Percentiles rank a stretch among this genome's conserved stretches.
Conservation (phyloP, 208 protist genomes). For the Hexamita inflata region DNA sequence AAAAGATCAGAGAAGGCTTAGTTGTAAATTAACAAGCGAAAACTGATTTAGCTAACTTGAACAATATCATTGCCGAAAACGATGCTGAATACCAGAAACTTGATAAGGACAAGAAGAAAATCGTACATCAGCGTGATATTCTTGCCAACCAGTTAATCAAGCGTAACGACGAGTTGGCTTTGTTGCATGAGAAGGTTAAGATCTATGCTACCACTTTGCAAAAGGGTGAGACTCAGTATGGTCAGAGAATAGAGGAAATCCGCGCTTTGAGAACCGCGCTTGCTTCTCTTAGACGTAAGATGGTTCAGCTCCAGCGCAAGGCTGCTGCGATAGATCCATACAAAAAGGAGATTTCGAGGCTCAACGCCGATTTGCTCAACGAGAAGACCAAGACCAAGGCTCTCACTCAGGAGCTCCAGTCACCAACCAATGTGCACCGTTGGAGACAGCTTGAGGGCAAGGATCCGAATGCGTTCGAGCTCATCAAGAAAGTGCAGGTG, state of each 20-base stretch:
- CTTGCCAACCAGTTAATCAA: constrained; percentile 71
- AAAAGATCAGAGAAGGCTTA: constrained; percentile 50
- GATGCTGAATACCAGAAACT: constrained; percentile 66
- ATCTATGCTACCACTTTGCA: constrained; percentile 73
- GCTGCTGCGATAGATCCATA: constrained; percentile 64
- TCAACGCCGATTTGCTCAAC: constrained; percentile 68
- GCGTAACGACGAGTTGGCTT: constrained; percentile 80
- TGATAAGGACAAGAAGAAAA: constrained; percentile 64
- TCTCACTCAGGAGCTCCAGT: constrained; percentile 79
- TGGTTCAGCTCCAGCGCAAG: constrained; percentile 59
- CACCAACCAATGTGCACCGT: constrained; percentile 85
- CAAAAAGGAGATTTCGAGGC: constrained; percentile 59
- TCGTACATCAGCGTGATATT: constrained; percentile 82
- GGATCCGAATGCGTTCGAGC: constrained; percentile 72
- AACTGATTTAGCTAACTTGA: constrained; percentile 66
- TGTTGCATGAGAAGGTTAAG: constrained; percentile 86
- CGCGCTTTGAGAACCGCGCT: constrained; percentile 63
- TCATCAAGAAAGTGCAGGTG: constrained; percentile 85
- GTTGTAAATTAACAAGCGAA: constrained; percentile 51
- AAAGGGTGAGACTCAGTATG: constrained; percentile 79
- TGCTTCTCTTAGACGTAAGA: constrained; percentile 65
- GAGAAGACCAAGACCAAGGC: constrained; percentile 65
- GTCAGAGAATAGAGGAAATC: constrained; percentile 64
- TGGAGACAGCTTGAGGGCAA: constrained; percentile 81
- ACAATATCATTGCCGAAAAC: constrained; percentile 73